Base-by-base conservation (phyloP, 805 yeast genomes). In the Kockiozyma suomiensis region DNA sequence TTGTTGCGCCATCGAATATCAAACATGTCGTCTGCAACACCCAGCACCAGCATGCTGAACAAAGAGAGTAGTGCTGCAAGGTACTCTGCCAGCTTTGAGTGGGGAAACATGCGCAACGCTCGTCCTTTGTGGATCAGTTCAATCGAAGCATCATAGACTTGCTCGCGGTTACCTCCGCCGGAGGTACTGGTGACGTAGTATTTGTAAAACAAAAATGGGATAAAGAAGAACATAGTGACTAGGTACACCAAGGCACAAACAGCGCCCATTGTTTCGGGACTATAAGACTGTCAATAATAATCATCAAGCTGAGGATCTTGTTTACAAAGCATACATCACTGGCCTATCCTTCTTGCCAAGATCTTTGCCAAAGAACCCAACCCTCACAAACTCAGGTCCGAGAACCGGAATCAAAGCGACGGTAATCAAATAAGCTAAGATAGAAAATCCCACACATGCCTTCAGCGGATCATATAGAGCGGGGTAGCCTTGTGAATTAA, bases 1-100 rank as follows among this genome's bases (percentile, higher is more conserved):
- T 94, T 94, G 76, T 94, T 97, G 71, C 99, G 81, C 99, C 99
- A 94, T 68, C 97, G 82, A 64, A 94, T 85, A 74, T 94, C 99
- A 70, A 94, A 94, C 68, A 94, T 79, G 76, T 94, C 99, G 74
- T 94, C 99, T 50, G 96, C 87, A 32, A 94, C 79, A 0, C 99
- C 99, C 46, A 94, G 77, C 45, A 94, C 76, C 15, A 91, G 80
- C 72, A 94, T 92, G 66, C 90, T 83, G 74, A 90, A 90, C 50
- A 94, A 75, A 62, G 96, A 90, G 61, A 94, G 75, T 8, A 93
- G 78, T 3, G 96, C 96, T 68, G 96, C 85, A 65, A 94, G 79
- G 73, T 86, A 94, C 66, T 90, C 96, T 0, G 96, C 86, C 54
- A 94, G 78, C 73, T 87, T 88, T 32, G 69, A 67, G 69, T 89